Evolutionary conservation across 2,329 filamentous ascomycete species (phyloP).

Genomic region (Paradendryphiella salina): DNA sequence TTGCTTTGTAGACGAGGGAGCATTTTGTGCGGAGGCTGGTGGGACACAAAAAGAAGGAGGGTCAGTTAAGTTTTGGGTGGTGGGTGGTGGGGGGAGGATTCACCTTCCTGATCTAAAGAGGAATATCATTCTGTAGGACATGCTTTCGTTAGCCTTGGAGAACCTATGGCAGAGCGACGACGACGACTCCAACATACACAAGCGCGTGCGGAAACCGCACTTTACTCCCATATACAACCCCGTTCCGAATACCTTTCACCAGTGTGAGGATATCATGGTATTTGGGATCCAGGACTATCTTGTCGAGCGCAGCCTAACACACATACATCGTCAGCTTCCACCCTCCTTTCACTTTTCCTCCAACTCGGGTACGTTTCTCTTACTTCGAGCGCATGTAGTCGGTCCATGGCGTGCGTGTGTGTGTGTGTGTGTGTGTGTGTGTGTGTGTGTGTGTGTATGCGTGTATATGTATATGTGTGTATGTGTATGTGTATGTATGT

Average conservation of each 20-base stretch:
- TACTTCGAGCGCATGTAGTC: slow-evolving; percentile 42
- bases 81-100: neutral
- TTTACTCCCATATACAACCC: slow-evolving; percentile 94
- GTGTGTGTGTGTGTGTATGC: slow-evolving; percentile 4
- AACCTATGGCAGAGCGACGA: neutral
- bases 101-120: slow-evolving; percentile 91
- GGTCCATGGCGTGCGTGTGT: slow-evolving; percentile 32
- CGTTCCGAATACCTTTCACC: slow-evolving; percentile 93
- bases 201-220: slow-evolving; percentile 97
- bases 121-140: slow-evolving; percentile 76
- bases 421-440: neutral
- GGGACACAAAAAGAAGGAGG: neutral
- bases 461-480: neutral
- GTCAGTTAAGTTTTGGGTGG: slow-evolving; percentile 7
- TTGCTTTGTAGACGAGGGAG: slow-evolving; percentile 78
- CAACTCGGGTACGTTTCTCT: neutral
- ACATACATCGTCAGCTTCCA: slow-evolving; percentile 7
- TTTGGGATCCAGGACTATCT: slow-evolving; percentile 76
- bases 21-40: slow-evolving; percentile 73
- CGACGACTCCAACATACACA: slow-evolving; percentile 59
- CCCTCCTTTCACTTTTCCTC: neutral
- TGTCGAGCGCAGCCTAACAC: slow-evolving; percentile 68
- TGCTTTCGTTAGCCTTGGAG: slow-evolving; percentile 4
- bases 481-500: neutral
- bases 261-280: slow-evolving; percentile 85